Base-by-base conservation (phyloP, 192 early-diverging fungal genomes). In the Coemansia aciculifera region DNA sequence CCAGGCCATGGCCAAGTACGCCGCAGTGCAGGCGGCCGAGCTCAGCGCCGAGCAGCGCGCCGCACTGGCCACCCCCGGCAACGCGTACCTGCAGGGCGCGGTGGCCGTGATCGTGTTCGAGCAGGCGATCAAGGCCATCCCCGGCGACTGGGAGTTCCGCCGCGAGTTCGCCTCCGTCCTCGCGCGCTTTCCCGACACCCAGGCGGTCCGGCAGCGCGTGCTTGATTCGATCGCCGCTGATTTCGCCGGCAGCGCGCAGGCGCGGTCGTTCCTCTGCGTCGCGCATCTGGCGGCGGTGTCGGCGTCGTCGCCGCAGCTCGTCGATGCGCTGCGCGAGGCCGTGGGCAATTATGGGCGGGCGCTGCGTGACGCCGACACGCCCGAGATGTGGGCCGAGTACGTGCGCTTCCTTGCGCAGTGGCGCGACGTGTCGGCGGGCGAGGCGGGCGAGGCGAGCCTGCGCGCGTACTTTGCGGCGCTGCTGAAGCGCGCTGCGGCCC, bases 101-200 rank as follows among this genome's bases (percentile, higher is more conserved):
- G 85, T 98, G 21, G 90, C 92, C 0, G 84, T 83, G 51, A 85
- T 91, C 24, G 87, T 97, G 10, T 95, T 86, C 66, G 78, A 83
- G 34, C 94, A 94, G 74, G 96, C 94, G 31, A 89, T 97, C 59
- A 71, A 85, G 56, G 87, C 86, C 8, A 88, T 93, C 49, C 90
- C 93, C 3, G 63, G 79, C 32, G 87, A 92, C 52, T 81, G 95
- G 36, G 64, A 78, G 0, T 95, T 98, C 82, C 88, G 94, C 24
- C 78, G 87, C 15, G 78, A 85, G 65, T 92, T 95, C 70, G 57
- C 92, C 21, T 82, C 88, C 15, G 79, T 95, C 12, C 9, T 85
- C 62, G 59, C 68, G 19, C 61, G 83, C 38, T 93, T 91, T 52
- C 74, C 85, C 17, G 79, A 73, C 1, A 64, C 59, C 6, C 86